Evolutionary conservation across 441 rosid species (phyloP), one percentile per base, ranked within the genome.

Genomic region (Corymbia citriodora): DNA sequence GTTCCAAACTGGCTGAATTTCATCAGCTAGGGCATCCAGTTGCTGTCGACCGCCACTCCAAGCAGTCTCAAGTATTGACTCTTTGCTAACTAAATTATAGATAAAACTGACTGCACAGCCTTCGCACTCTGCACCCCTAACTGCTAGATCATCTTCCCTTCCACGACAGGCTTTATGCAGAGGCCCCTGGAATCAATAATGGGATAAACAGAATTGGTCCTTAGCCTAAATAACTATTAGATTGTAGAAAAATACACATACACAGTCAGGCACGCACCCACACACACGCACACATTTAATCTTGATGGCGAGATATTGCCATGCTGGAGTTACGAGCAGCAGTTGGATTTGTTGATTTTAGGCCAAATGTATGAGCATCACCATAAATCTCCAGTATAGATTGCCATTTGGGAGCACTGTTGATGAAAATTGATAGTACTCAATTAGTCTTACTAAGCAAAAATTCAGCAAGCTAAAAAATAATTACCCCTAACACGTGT

Each of bases 1-100:
- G 50, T 92, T 96, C 99, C 99, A 97, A 82, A 97, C 95, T 89
- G 99, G 99, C 94, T 97, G 99, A 91, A 97, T 96, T 94, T 98
- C 99, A 94, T 98, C 99, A 89, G 98, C 99, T 88, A 98, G 92
- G 89, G 99, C 99, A 90, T 97, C 99, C 91, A 98, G 94, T 93
- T 98, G 99, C 94, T 97, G 90, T 89, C 97, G 99, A 81, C 99
- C 99, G 89, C 96, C 97, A 94, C 97, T 97, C 99, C 99, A 97
- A 90, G 98, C 99, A 88, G 97, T 97, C 90, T 96, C 98, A 93
- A 98, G 92, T 92, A 98, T 91, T 17, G 99, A 96, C 92, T 98
- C 99, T 94, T 97, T 98, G 96, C 99, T 93, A 90, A 97, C 95
- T 87, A 96, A 90, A 91, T 94, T 95, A 92, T 97, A 98, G 85